phyloP scores from a whole-genome alignment of 1,284 basidiomycete species.

The Fomitopsis betulina region DNA sequence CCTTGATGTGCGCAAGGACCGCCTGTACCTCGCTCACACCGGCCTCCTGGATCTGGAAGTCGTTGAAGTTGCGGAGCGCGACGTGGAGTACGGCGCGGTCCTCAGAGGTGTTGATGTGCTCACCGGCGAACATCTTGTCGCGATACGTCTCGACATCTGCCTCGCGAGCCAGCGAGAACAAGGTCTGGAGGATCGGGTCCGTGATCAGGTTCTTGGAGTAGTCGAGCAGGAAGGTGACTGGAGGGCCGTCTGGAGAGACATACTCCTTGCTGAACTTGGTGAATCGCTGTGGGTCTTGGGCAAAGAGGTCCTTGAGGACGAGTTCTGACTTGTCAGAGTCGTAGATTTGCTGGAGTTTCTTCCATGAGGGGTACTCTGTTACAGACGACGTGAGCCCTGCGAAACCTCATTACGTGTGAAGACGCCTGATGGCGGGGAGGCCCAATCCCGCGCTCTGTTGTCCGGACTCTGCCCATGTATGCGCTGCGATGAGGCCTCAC shows the following conservation, averaged over 20 bases:
- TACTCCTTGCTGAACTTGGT: slow-evolving; percentile 81
- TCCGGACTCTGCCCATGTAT: too few species aligned
- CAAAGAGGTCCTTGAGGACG: slow-evolving; percentile 89
- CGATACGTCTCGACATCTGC: slow-evolving; percentile 83
- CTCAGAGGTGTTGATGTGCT: slow-evolving; percentile 98
- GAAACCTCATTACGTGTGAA: too few species aligned
- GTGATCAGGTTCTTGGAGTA: slow-evolving; percentile 97
- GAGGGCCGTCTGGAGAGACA: slow-evolving; percentile 57
- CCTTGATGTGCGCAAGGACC: slow-evolving; percentile 89
- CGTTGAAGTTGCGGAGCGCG: slow-evolving; percentile 85
- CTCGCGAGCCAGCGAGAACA: slow-evolving; percentile 82
- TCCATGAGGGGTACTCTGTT: slow-evolving; percentile 84
- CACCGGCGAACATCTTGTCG: slow-evolving; percentile 92
- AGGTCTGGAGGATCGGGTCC: slow-evolving; percentile 72
- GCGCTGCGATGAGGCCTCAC: too few species aligned
- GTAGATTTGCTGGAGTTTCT: slow-evolving; percentile 86
- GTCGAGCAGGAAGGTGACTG: slow-evolving; percentile 86
- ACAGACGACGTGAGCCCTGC: not conserved
- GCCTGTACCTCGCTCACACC: slow-evolving; percentile 82
- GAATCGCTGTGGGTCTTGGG: slow-evolving; percentile 84
- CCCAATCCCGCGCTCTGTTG: too few species aligned
- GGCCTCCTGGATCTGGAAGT: slow-evolving; percentile 72
- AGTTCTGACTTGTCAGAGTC: slow-evolving; percentile 72
- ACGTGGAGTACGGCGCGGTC: slow-evolving; percentile 95
- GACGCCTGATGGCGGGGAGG: too few species aligned